Evolutionary conservation across 805 yeast species (phyloP), one percentile per base, ranked within the genome.

Genomic region (Ogataea kodamae): DNA sequence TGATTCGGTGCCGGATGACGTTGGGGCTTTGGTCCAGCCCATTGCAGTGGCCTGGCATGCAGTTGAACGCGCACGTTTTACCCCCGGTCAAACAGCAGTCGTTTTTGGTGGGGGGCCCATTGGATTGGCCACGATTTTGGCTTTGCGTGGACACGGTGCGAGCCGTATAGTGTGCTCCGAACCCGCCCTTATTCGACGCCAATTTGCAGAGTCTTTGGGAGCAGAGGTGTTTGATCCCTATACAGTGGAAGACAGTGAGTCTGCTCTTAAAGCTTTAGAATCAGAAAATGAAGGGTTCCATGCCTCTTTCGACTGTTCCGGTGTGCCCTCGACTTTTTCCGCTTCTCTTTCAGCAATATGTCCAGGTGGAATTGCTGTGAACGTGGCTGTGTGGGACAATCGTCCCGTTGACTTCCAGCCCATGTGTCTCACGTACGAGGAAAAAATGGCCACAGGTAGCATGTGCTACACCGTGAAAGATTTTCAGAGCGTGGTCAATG

Each of bases 101-200:
- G 70, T 76, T 11, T 48, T 76, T 7, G 81, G 81, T 13, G 72
- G 74, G n/a, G 82, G 82, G 4, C 78, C 81, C 9, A 75, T 76
- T 48, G 81, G 82, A 5, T 55, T 78, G 15, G 73, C 81, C 14
- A 66, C 78, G 3, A 60, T 75, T n/a, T 55, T 76, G 27, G 78
- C 75, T 7, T 50, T 70, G 34, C 65, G 70, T 42, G 79, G 76
- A 4, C 68, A 70, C 40, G 58, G 57, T 14, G 71, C 69, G 3
- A 59, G 66, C n/a, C 56, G 53, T 23, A 65, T 76, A 52, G 78
- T 78, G n/a, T 74, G 76, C 29, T 63, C 74, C 12, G 83, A 75
- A 46, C 83, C 81, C 14, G 79, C 80, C 5, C 54, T 60, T 15
- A 64, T 74, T n/a, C 74, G 85, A 56, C 71, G 81, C 52, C 70